Percentiles rank a stretch among this genome's conserved stretches.
Conservation (phyloP, 2,329 filamentous ascomycete genomes). For the Fusarium chuoi region DNA sequence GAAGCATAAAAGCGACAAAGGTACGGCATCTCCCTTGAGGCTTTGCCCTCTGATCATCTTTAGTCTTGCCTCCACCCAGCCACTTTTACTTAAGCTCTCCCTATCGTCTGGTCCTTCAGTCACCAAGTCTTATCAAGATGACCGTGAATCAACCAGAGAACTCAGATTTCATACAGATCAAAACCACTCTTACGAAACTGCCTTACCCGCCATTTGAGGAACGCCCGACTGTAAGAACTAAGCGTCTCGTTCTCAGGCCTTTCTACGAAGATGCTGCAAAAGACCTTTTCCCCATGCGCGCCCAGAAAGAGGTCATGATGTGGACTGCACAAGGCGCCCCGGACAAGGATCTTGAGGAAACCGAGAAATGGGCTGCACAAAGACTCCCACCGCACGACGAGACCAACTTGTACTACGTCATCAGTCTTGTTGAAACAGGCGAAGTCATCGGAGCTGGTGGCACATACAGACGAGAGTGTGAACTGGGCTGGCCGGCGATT, state of each 20-base stretch:
- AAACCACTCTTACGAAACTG: background rate
- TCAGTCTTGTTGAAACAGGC: constrained; percentile 5
- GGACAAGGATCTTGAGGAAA: background rate
- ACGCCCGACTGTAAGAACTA: background rate
- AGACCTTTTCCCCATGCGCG: constrained; percentile 4
- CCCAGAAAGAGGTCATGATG: constrained; percentile 12
- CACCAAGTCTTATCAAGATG: background rate
- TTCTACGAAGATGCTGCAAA: background rate
- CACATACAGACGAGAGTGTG: background rate
- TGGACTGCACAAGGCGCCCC: constrained; percentile 9
- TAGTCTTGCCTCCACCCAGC: accelerated
- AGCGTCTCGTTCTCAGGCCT: background rate
- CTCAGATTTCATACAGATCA: background rate
- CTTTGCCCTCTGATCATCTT: accelerated
- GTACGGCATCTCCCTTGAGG: background rate
- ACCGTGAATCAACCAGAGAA: background rate
- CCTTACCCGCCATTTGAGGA: background rate
- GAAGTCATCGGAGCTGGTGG: constrained; percentile 2
- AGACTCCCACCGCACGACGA: background rate
- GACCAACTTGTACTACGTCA: background rate
- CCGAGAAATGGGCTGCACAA: background rate
- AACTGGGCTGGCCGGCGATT: constrained; percentile 11
- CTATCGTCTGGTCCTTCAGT: too few species aligned
- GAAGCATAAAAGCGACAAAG: background rate
- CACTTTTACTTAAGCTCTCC: accelerated